Base-by-base conservation (phyloP, 352 stramenopile genomes). In the Phytophthora kernoviae region DNA sequence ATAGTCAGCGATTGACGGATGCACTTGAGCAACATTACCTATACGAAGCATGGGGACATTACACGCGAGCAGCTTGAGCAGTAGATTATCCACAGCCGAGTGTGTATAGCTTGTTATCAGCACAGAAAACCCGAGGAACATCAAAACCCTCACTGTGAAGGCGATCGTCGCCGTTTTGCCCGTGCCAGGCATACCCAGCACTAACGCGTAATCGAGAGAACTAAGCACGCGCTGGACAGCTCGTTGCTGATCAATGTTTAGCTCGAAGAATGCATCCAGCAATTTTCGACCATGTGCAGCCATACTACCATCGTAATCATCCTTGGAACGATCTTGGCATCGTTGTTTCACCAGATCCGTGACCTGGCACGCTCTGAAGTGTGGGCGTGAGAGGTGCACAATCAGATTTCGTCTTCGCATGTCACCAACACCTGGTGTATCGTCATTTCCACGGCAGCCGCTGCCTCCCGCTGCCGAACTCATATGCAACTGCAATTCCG, bases 21-120 rank as follows among this genome's bases (percentile, higher is more conserved):
- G 81, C 17, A 96, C 82, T 74, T 94, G 84, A n/a, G 72, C 62
- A 0, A 69, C 54, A 18, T 75, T 89, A 0, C 88, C 90, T 10
- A 97, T 77, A 18, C 90, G 81, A 45, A 97, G 67, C 63, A 94
- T 89, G 14, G 75, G 70, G 2, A 93, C 46, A 8, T 90, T 60
- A 32, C 62, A 58, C 18, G 59, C 57, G 3, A 93, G 65, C 9
- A 99, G 73, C 69, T 99, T 99, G 15, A 97, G 69, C 22, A 99
- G 48, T 26, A 99, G 58, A 65, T 98, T 98, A 65, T 99, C 98
- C n/a, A 99, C 96, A 24, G 97, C 98, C 5, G 92, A 94, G 72
- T 99, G 96, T 3, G 98, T 99, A 68, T 99, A 99, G 37, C 91
- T 97, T 21, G 96, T 98, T 24, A 99, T 81, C 5, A 99, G 77